A percentile compares a stretch with the other conserved stretches of the same genome.
Conservation (phyloP, 106 monocot genomes). For the Dendrobium catenatum region DNA sequence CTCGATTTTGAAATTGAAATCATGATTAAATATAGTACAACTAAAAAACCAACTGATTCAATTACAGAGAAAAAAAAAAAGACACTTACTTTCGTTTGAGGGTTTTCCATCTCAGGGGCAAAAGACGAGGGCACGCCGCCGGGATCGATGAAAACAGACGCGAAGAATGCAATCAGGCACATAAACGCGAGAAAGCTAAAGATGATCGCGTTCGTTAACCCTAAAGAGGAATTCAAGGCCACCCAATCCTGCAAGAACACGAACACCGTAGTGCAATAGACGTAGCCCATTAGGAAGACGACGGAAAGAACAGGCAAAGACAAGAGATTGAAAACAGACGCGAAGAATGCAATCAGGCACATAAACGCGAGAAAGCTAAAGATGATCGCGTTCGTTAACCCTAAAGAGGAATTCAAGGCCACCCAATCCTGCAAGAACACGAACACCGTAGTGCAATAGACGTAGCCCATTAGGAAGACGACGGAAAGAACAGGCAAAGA, state of each 20-base stretch:
- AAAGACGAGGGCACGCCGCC: constrained; percentile 46
- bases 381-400: constrained; percentile 30
- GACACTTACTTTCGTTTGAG: constrained; percentile 31
- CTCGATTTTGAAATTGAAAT: neutral
- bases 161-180: constrained; percentile 33
- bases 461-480: constrained; percentile 28
- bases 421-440: constrained; percentile 50
- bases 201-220: constrained; percentile 30
- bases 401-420: constrained; percentile 25
- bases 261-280: constrained; percentile 58
- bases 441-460: constrained; percentile 58
- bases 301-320: constrained; percentile 25
- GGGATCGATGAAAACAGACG: constrained; percentile 37
- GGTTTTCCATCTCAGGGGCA: constrained; percentile 41
- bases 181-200: constrained; percentile 38
- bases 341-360: constrained; percentile 33
- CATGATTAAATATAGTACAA: neutral
- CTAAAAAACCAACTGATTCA: neutral
- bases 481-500: constrained; percentile 25
- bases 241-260: constrained; percentile 50
- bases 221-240: constrained; percentile 25
- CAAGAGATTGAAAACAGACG: constrained; percentile 14
- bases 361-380: constrained; percentile 38
- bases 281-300: constrained; percentile 28
- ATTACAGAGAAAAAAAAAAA: neutral